Base-by-base conservation (phyloP, 352 stramenopile species). In the Pythium volutum region DNA sequence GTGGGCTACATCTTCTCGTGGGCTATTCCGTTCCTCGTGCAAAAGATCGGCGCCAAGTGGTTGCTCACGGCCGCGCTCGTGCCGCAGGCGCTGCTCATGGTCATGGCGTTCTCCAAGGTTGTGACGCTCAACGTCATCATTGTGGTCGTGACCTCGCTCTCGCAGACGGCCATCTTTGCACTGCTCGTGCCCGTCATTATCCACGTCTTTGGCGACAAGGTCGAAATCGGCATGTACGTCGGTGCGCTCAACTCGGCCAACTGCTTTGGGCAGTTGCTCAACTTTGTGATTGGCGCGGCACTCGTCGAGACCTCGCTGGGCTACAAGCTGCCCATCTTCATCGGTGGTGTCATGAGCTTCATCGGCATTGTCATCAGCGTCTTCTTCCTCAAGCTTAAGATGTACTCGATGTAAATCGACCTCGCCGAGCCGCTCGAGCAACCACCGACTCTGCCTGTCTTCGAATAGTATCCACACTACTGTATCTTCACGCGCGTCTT, bases 161-260 rank as follows among this genome's bases (percentile, higher is more conserved):
- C 81, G 1, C 76, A 85, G 52, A 42, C 78, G 6, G 87, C 76
- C 4, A 51, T 89, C 25, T 88, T 89, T 38, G 72, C 83, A 4
- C 71, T 92, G 56, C 76, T 90, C 31, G 81, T 92, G 11, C 83
- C 80, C 4, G 59, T 92, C 14, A 85, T 89, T 48, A 59, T 90
- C 8, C 75, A 89, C 49, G 70, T 87, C 18, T 83, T 88, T 29
- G 83, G 83, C 1, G 69, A 69, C 20, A 64, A 70, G 4, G 29
- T 9, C 29, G 29, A 33, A 9, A 33, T 33, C 29, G 29, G 29
- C 29, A 33, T 33, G 29, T 89, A 84, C 53, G 77, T 88, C 15
- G 80, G 83, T 1, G 80, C 83, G 4, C 69, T 90, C 26, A 90
- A 90, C 67, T 90, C 80, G 34, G 78, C 82, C 42, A n/a, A n/a